Base-by-base conservation (phyloP, 2,329 filamentous ascomycete species). In the Colletotrichum shisoi region DNA sequence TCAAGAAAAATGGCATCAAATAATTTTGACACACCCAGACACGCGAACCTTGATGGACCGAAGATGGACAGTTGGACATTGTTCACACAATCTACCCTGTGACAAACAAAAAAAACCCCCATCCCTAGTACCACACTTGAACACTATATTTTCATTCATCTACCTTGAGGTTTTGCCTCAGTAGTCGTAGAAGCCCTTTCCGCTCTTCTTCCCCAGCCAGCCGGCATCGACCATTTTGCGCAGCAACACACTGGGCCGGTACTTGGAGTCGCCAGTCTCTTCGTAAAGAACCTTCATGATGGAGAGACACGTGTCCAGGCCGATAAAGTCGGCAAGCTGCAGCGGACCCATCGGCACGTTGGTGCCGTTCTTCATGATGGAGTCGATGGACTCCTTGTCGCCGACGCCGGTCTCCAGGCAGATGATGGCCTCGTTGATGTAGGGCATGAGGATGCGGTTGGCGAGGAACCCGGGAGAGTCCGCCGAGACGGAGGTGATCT, bases 311-410 rank as follows among this genome's bases (percentile, higher is more conserved):
- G 95, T 99, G 77, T 99, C 95, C 51, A 99, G 84, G 8, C 95
- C 95, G 74, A 99, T 98, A 75, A 99, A 99, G 79, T 99, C 95
- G 2, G 95, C 95, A 73, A 99, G 81, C 74, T 93, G 90, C 71
- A 99, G 83, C 11, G 95, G 95, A 0, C 95, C 95, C 95, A 99
- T 99, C 27, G 95, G 95, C 46, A 99, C 95, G 76, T 97, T 97
- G 24, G 95, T 99, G 53, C 95, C 95, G 73, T 97, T 97, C 86
- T 97, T 98, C 95, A 99, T 99, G 74, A 99, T 99, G 71, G 86
- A 89, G 76, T 99, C 95, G 71, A 99, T 99, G 70, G 94, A 91
- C 75, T 98, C 94, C 72, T 91, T 90, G 70, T 87, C 86, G 19
- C 95, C 95, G 0, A 99, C 89, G 3, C 92, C 92, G 0, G 95